These are phyloP conservation scores for Kodamaea laetipori DNA, from an alignment of 805 yeast genomes.

Conservation along the genomic window DNA sequence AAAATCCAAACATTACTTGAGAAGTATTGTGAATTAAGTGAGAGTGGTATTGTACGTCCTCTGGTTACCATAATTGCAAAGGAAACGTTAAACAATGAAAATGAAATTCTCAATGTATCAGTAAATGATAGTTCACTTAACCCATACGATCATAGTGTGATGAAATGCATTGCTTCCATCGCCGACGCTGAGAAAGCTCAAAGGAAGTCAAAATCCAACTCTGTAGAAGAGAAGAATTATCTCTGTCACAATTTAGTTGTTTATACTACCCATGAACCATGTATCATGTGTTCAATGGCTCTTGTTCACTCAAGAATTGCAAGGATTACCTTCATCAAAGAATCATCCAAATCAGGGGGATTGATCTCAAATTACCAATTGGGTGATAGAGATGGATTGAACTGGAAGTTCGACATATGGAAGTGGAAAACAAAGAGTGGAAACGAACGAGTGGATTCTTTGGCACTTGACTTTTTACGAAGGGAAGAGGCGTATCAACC, in stretches of 20 bases:
- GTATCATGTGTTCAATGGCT: constrained; percentile 97
- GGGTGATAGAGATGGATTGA: constrained; percentile 72
- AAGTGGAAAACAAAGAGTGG: constrained; percentile 52
- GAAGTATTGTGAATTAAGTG: constrained; percentile 1
- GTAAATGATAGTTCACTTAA: constrained; percentile 45
- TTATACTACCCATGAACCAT: constrained; percentile 92
- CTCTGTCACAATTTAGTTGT: constrained; percentile 77
- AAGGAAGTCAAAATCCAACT: constrained; percentile 22
- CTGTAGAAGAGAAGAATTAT: constrained; percentile 42
- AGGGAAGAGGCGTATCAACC: not conserved
- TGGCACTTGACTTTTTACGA: not conserved
- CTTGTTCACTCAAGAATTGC: constrained; percentile 84
- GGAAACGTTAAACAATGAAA: constrained; percentile 40
- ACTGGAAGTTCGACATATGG: constrained; percentile 88
- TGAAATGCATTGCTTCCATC: constrained; percentile 66
- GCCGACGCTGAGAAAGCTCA: constrained; percentile 54
- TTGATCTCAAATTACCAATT: constrained; percentile 73
- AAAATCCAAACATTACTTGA: constrained; percentile 23
- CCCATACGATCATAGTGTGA: constrained; percentile 73
- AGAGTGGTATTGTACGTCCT: constrained; percentile 31
- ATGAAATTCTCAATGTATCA: constrained; percentile 36
- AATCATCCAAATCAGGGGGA: constrained; percentile 41
- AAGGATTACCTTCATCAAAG: constrained; percentile 59
- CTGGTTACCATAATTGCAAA: constrained; percentile 66
- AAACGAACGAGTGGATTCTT: not conserved